These are phyloP conservation scores for Tremella mesenterica DNA, from an alignment of 768 basidiomycete genomes.

Conservation along the genomic window DNA sequence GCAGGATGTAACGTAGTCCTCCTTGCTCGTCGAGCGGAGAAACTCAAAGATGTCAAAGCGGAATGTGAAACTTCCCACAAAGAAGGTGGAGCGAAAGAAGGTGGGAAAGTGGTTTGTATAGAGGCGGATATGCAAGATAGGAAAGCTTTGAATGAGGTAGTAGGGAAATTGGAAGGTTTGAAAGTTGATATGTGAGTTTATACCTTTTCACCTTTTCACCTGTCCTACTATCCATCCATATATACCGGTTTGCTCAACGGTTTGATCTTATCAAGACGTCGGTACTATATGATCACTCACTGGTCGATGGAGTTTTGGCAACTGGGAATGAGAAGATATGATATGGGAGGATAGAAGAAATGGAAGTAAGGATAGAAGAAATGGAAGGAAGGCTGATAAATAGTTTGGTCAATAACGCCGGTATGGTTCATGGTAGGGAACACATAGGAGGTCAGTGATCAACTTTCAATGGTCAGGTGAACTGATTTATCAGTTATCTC, in stretches of 20 bases:
- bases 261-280: too few species aligned
- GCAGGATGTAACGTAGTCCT: slow-evolving; percentile 83
- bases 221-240: slow-evolving; percentile 7
- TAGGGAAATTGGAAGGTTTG: slow-evolving; percentile 58
- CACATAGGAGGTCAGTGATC: slow-evolving; percentile 56
- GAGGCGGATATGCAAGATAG: slow-evolving; percentile 74
- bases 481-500: slow-evolving; percentile 34
- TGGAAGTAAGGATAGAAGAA: too few species aligned
- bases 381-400: too few species aligned
- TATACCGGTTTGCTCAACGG: too few species aligned
- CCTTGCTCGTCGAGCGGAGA: slow-evolving; percentile 67
- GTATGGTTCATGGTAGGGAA: slow-evolving; percentile 81
- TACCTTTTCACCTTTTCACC: neutral
- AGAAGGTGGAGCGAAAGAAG: slow-evolving; percentile 66
- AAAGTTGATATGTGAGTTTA: slow-evolving; percentile 60
- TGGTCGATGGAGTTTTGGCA: too few species aligned
- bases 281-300: too few species aligned
- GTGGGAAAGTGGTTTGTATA: slow-evolving; percentile 58
- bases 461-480: neutral
- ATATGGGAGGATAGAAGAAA: too few species aligned
- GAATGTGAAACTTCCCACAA: slow-evolving; percentile 63
- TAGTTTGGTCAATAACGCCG: slow-evolving; percentile 65
- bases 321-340: too few species aligned
- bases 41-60: slow-evolving; percentile 60
- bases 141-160: slow-evolving; percentile 52